Evolutionary conservation across 2,329 filamentous ascomycete genomes (phyloP).

Genomic region (Epichloe uncinata): DNA sequence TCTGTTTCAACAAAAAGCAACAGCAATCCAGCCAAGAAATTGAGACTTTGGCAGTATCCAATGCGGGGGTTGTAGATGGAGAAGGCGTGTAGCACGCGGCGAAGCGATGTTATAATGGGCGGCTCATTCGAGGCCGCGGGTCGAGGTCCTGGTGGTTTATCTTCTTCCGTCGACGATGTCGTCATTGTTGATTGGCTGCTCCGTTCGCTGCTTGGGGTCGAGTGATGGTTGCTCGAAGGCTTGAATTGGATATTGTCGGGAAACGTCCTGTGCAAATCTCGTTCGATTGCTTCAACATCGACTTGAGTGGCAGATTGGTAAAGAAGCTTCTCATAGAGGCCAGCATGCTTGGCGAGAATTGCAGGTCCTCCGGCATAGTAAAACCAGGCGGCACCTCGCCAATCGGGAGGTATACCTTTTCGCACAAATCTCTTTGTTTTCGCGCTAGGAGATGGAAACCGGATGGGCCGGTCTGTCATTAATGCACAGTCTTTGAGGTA

Average conservation of each 20-base stretch:
- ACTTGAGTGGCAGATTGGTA: constrained; percentile 50
- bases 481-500: constrained; percentile 67
- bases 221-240: constrained; percentile 32
- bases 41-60: constrained; percentile 91
- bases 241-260: constrained; percentile 90
- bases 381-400: constrained; percentile 93
- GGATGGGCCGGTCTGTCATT: constrained; percentile 54
- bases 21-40: constrained; percentile 83
- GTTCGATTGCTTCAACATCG: constrained; percentile 82
- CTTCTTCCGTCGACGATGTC: constrained; percentile 20
- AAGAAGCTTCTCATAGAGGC: constrained; percentile 62
- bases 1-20: constrained; percentile 79
- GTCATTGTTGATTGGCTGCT: constrained; percentile 25
- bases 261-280: constrained; percentile 86
- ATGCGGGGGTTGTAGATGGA: constrained; percentile 82
- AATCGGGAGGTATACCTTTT: constrained; percentile 88
- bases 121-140: constrained; percentile 44
- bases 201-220: constrained; percentile 17
- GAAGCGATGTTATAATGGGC: constrained; percentile 65
- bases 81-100: constrained; percentile 79
- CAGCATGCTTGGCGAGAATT: constrained; percentile 60
- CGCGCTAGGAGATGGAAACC: constrained; percentile 66
- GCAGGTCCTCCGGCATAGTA: constrained; percentile 84
- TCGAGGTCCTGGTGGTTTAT: constrained; percentile 18
- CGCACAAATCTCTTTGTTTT: constrained; percentile 85